Conservation (phyloP, 805 yeast genomes). For the Wilhelminamyces savonicus region DNA sequence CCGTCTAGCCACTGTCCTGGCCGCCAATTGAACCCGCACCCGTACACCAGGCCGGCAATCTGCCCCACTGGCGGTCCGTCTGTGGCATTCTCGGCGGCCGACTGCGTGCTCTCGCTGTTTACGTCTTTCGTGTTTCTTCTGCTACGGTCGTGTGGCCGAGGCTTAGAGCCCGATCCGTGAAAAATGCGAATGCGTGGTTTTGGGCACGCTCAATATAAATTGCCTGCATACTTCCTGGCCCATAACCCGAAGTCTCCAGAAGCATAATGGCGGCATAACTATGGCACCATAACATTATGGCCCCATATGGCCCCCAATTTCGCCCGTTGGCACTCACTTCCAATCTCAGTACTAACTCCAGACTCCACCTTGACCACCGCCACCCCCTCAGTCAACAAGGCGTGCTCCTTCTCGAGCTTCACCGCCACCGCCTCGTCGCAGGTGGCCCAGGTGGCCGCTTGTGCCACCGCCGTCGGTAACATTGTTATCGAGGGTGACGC, state of each 20-base stretch:
- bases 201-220: neutral
- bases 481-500: conserved; percentile 58
- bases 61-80: too few relatives aligned
- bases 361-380: conserved; percentile 44
- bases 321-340: neutral
- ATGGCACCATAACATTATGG: neutral
- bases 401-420: conserved; percentile 57
- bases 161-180: too few relatives aligned
- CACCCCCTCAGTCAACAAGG: conserved; percentile 52
- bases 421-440: conserved; percentile 80
- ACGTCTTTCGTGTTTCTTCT: too few relatives aligned
- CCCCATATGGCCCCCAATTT: too few relatives aligned
- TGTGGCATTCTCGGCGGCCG: too few relatives aligned
- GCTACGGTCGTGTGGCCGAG: too few relatives aligned
- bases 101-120: too few relatives aligned
- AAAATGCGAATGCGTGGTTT: neutral
- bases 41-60: too few relatives aligned
- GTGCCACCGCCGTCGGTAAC: conserved; percentile 79
- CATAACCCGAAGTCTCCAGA: conserved; percentile 13
- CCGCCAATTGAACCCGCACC: too few relatives aligned
- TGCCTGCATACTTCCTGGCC: conserved; percentile 8
- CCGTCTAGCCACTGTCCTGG: too few relatives aligned
- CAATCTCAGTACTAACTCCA: conserved; percentile 6
- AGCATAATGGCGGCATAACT: neutral
- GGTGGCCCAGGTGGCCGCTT: conserved; percentile 64